These are phyloP conservation scores for Dothistroma septosporum DNA, from an alignment of 2,329 filamentous ascomycete species.

Conservation along the genomic window DNA sequence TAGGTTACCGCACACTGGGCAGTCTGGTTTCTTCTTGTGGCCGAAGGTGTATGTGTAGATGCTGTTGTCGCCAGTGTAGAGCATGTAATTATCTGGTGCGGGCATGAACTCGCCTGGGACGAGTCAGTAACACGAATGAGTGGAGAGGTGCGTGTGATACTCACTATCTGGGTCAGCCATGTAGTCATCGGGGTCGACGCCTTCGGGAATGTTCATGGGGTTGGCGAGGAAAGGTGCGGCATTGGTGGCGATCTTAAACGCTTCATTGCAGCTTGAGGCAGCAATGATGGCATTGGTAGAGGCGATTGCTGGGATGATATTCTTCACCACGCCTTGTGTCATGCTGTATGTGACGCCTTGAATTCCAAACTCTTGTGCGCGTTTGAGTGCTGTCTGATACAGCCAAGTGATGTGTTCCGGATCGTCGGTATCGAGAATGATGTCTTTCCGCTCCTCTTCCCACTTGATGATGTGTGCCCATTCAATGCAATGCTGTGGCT, in stretches of 20 bases:
- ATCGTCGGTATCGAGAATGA: conserved; percentile 88
- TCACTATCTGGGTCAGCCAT: conserved; percentile 13
- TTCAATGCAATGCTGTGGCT: conserved; percentile 96
- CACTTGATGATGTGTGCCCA: conserved; percentile 99
- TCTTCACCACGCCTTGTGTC: conserved; percentile 97
- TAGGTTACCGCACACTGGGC: conserved; percentile 84
- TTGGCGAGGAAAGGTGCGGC: conserved; percentile 75
- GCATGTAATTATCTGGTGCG: conserved; percentile 78
- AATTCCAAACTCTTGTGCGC: conserved; percentile 86
- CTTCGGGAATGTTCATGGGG: conserved; percentile 48
- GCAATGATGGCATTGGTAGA: conserved; percentile 97
- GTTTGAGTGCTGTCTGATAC: conserved; percentile 74
- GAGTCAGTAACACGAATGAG: neutral
- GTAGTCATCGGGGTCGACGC: conserved; percentile 22
- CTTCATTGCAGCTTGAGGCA: conserved; percentile 93
- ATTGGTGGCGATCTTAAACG: conserved; percentile 84
- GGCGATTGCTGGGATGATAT: conserved; percentile 97
- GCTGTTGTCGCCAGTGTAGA: conserved; percentile 94
- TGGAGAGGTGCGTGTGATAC: neutral
- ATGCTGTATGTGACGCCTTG: conserved; percentile 88
- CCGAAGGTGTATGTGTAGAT: conserved; percentile 98
- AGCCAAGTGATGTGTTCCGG: conserved; percentile 98
- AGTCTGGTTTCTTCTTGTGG: conserved; percentile 90
- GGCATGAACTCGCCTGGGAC: conserved; percentile 17
- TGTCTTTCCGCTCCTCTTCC: conserved; percentile 68